A percentile compares a stretch with the other conserved stretches of the same genome.
These are phyloP conservation scores for Aureobasidium sp. DNA, from an alignment of 2,329 filamentous ascomycete genomes.

Conservation along the genomic window DNA sequence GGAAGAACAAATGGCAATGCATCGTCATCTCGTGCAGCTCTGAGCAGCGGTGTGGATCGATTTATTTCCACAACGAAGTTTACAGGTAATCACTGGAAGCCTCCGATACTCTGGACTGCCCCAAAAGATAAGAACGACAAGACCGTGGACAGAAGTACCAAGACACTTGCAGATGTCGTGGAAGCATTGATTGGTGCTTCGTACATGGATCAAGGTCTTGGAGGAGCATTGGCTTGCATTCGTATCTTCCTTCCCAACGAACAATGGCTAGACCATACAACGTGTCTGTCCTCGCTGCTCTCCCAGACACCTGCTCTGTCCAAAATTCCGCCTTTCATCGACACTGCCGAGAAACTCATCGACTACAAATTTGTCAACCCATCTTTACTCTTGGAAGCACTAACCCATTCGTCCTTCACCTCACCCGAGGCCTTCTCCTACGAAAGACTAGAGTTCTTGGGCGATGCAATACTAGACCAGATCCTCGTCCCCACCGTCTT, in stretches of 20 bases:
- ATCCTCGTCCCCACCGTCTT: slow-evolving; percentile 61
- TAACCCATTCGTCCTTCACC: slow-evolving; percentile 64
- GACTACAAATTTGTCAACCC: slow-evolving; percentile 65
- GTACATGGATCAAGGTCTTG: slow-evolving; percentile 58
- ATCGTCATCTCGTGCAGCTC: slow-evolving; percentile 57
- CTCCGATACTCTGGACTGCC: slow-evolving; percentile 45
- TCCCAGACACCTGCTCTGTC: not conserved
- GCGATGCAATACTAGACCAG: slow-evolving; percentile 76
- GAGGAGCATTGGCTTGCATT: slow-evolving; percentile 56
- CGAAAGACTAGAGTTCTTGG: slow-evolving; percentile 80
- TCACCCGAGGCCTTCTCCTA: slow-evolving; percentile 44
- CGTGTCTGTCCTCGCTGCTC: not conserved
- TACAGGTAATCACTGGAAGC: slow-evolving; percentile 63
- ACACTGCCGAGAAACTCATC: slow-evolving; percentile 52
- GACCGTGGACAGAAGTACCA: slow-evolving; percentile 52
- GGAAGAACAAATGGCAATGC: slow-evolving; percentile 55
- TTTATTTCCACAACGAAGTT: slow-evolving; percentile 66
- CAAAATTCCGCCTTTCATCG: not conserved
- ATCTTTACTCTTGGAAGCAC: slow-evolving; percentile 63
- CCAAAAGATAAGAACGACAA: slow-evolving; percentile 20
- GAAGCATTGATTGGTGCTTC: slow-evolving; percentile 77
- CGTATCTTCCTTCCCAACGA: slow-evolving; percentile 55
- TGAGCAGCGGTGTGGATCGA: slow-evolving; percentile 55
- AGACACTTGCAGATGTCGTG: slow-evolving; percentile 78
- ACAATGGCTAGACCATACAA: slow-evolving; percentile 17